These are phyloP conservation scores for Thalassiosira pacifica DNA, from an alignment of 352 stramenopile genomes.

Conservation along the genomic window DNA sequence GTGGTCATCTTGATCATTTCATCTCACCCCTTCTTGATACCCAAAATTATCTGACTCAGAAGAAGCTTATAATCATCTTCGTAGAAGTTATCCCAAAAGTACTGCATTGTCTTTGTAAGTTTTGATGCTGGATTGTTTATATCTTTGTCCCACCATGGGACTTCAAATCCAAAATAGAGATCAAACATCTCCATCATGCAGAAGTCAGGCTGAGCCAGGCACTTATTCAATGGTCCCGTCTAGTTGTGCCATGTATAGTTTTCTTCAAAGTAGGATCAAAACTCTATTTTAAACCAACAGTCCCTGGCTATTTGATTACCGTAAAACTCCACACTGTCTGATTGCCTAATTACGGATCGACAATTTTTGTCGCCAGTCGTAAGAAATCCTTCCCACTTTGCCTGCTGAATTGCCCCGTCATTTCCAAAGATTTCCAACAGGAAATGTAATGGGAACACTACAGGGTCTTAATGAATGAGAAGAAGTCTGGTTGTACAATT, in stretches of 20 bases:
- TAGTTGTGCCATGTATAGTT: conserved; percentile 16
- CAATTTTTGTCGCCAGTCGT: too few relatives aligned
- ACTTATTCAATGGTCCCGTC: conserved; percentile 1
- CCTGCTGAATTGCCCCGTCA: too few relatives aligned
- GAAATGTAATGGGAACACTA: too few relatives aligned
- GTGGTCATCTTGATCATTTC: conserved; percentile 9
- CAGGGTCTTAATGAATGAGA: too few relatives aligned
- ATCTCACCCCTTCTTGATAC: conserved; percentile 5
- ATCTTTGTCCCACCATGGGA: conserved; percentile 28
- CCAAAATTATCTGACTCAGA: background rate
- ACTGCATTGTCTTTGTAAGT: background rate
- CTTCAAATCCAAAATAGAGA: conserved; percentile 30
- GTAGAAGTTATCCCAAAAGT: background rate
- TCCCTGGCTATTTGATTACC: conserved; percentile 24
- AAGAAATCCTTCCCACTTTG: too few relatives aligned
- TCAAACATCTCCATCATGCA: conserved; percentile 33
- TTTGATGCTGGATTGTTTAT: background rate
- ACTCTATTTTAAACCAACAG: conserved; percentile 17
- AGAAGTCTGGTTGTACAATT: too few relatives aligned
- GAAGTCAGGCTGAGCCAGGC: conserved; percentile 8
- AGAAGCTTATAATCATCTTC: background rate
- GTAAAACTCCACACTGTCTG: too few relatives aligned
- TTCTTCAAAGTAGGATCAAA: conserved; percentile 28
- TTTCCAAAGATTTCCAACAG: too few relatives aligned
- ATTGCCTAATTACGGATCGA: too few relatives aligned